These are phyloP conservation scores for Camptophora hylomeconis DNA, from an alignment of 2,329 filamentous ascomycete species.

Conservation along the genomic window DNA sequence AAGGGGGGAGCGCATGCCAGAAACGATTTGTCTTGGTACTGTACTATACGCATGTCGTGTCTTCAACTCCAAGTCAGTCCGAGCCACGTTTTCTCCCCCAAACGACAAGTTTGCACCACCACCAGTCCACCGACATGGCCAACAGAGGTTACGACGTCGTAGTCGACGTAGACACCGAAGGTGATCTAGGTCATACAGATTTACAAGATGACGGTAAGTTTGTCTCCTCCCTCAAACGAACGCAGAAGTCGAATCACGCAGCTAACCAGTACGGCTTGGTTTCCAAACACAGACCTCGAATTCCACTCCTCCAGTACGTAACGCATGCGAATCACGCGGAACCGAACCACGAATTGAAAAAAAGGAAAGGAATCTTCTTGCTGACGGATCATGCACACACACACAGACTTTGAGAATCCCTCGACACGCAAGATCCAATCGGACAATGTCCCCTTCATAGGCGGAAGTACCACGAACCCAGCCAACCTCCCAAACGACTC, in stretches of 20 bases:
- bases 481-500: slow-evolving; percentile 36
- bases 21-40: too few species aligned
- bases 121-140: slow-evolving; percentile 57
- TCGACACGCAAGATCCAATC: slow-evolving; percentile 37
- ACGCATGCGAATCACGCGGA: too few species aligned
- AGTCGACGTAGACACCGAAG: slow-evolving; percentile 93
- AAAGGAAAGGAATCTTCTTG: slow-evolving; percentile 1
- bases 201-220: slow-evolving; percentile 84
- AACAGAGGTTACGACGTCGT: slow-evolving; percentile 93
- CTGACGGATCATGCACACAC: not conserved
- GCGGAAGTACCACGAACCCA: slow-evolving; percentile 37
- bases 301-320: slow-evolving; percentile 75
- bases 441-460: slow-evolving; percentile 38
- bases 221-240: too few species aligned
- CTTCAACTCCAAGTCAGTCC: too few species aligned
- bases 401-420: slow-evolving; percentile 53
- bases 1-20: too few species aligned
- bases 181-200: slow-evolving; percentile 94
- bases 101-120: too few species aligned
- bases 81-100: too few species aligned
- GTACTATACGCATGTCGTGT: too few species aligned
- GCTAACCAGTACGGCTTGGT: too few species aligned
- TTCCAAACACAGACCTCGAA: too few species aligned
- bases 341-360: too few species aligned
- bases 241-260: too few species aligned